Conservation (phyloP, 352 stramenopile species). For the Pythium rhizo-oryzae region DNA sequence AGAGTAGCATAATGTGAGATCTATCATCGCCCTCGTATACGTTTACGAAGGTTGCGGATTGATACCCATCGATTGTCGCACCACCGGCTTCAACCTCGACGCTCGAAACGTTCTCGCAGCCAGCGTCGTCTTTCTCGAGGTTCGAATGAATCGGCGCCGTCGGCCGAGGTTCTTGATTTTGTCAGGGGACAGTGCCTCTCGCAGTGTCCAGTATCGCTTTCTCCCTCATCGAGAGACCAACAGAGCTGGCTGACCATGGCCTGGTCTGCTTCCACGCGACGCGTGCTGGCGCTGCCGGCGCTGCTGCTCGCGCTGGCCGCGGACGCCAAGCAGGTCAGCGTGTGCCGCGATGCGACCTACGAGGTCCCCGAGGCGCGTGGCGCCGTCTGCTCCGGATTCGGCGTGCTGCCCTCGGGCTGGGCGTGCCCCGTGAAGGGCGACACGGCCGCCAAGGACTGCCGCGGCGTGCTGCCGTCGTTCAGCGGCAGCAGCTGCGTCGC, state of each 20-base stretch:
- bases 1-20: neutral
- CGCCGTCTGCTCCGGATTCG: conserved; percentile 33
- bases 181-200: too few species aligned
- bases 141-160: too few species aligned
- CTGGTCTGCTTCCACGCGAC: conserved; percentile 10
- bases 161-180: too few species aligned
- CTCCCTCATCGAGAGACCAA: neutral
- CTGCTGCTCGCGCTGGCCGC: conserved; percentile 1
- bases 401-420: conserved; percentile 19
- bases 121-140: too few species aligned
- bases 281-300: conserved; percentile 10
- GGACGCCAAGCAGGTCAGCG: conserved; percentile 13
- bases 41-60: neutral
- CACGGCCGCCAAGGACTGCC: conserved; percentile 27
- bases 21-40: neutral
- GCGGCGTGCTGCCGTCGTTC: conserved; percentile 32
- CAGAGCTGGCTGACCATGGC: neutral
- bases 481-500: conserved; percentile 28
- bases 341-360: conserved; percentile 43
- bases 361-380: conserved; percentile 26
- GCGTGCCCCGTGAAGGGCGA: conserved; percentile 34
- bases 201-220: too few species aligned
- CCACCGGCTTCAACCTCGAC: neutral
- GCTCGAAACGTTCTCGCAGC: neutral
- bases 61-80: too few species aligned